Conservation (phyloP, 768 basidiomycete genomes). For the Leucogyrophana mollusca region DNA sequence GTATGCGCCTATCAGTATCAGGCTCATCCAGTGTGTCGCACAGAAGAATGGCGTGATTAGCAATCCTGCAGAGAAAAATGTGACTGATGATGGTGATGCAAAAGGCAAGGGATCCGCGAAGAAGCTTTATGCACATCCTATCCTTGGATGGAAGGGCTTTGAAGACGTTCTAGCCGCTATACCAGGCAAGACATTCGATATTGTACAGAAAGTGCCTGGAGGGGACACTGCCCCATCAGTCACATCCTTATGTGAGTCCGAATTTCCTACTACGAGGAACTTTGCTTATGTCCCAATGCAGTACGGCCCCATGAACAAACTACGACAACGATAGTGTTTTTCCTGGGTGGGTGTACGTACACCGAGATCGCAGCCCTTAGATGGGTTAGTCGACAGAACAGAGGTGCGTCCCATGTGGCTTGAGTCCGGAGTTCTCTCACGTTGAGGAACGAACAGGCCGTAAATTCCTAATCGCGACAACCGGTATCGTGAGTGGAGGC, state of each 20-base stretch:
- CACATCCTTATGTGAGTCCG: slow-evolving; percentile 35
- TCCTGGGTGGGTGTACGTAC: slow-evolving; percentile 95
- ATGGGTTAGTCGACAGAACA: slow-evolving; percentile 86
- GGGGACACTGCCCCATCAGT: slow-evolving; percentile 24
- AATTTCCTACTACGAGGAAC: not conserved
- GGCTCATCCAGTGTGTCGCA: slow-evolving; percentile 89
- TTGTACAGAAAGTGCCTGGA: slow-evolving; percentile 46
- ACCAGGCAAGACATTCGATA: slow-evolving; percentile 86
- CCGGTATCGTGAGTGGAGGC: slow-evolving; percentile 82
- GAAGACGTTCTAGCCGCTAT: slow-evolving; percentile 84
- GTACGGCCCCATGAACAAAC: slow-evolving; percentile 55
- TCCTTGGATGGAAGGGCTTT: slow-evolving; percentile 96
- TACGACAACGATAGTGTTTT: slow-evolving; percentile 90
- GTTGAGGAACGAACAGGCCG: slow-evolving; percentile 54
- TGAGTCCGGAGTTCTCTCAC: not conserved
- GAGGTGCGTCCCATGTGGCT: slow-evolving; percentile 47
- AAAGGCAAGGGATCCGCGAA: slow-evolving; percentile 37
- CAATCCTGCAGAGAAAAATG: slow-evolving; percentile 64
- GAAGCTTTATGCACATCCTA: slow-evolving; percentile 83
- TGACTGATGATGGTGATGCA: slow-evolving; percentile 35
- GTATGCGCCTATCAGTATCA: slow-evolving; percentile 89
- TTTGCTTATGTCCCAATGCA: slow-evolving; percentile 19
- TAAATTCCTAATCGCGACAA: slow-evolving; percentile 87
- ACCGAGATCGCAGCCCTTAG: slow-evolving; percentile 95
- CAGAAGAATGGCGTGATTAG: slow-evolving; percentile 89